Conservation (phyloP, 371 early-diverging fungal species). For the Saksenaea oblongispora region DNA sequence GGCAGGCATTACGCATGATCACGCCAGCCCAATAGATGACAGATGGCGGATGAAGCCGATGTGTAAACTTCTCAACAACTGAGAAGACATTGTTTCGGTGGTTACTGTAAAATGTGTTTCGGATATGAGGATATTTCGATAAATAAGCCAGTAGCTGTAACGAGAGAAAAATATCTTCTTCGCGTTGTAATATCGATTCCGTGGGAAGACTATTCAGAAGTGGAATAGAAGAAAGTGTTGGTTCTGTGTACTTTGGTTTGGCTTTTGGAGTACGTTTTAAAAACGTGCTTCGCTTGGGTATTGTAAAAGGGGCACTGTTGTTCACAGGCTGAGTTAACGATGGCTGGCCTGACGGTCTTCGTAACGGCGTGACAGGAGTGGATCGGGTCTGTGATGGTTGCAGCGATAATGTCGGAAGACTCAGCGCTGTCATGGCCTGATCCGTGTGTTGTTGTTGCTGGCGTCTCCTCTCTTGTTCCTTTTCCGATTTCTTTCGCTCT, state of each 20-base stretch:
- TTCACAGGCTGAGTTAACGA: not conserved
- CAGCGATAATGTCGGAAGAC: constrained; percentile 18
- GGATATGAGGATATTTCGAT: constrained; percentile 75
- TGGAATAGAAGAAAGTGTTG: constrained; percentile 21
- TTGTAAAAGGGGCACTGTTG: constrained; percentile 4
- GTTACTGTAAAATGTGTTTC: constrained; percentile 64
- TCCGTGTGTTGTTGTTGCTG: constrained; percentile 8
- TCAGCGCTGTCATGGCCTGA: constrained; percentile 12
- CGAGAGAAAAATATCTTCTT: constrained; percentile 79
- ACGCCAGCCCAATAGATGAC: constrained; percentile 78
- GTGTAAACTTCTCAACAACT: constrained; percentile 72
- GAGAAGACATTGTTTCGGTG: constrained; percentile 65
- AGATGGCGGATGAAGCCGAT: constrained; percentile 60
- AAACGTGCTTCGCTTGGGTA: constrained; percentile 27
- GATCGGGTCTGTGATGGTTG: constrained; percentile 28
- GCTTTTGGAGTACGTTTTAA: constrained; percentile 19
- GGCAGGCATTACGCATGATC: constrained; percentile 80
- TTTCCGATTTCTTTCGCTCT: constrained; percentile 62
- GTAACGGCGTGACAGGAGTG: constrained; percentile 28
- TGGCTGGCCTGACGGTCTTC: constrained; percentile 13
- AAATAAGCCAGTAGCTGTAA: constrained; percentile 84
- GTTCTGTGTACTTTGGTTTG: constrained; percentile 15
- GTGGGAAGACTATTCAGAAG: constrained; percentile 24
- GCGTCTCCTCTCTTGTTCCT: constrained; percentile 44
- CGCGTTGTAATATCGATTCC: constrained; percentile 66